Evolutionary conservation across 225 moss, liverwort and hornwort genomes (phyloP).

Genomic region (Bryum argenteum): DNA sequence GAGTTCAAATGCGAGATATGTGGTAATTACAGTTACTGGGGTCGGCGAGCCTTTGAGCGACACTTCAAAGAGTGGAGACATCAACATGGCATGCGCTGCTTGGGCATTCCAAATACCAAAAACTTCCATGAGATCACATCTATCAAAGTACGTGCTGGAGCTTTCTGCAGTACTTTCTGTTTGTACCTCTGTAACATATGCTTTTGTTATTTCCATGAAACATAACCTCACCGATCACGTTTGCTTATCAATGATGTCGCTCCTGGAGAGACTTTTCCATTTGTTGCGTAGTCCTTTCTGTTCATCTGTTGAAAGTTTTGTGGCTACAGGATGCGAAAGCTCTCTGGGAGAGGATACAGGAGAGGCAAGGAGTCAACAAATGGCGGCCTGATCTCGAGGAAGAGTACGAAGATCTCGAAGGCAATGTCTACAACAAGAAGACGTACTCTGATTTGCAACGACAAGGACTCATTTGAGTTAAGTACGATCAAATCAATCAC

Average conservation of each 20-base stretch:
- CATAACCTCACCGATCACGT: background rate
- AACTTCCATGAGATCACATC: slow-evolving; percentile 91
- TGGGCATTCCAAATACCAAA: slow-evolving; percentile 87
- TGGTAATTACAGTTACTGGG: slow-evolving; percentile 89
- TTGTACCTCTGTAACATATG: slow-evolving; percentile 6
- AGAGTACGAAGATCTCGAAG: slow-evolving; percentile 84
- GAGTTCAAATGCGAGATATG: slow-evolving; percentile 98
- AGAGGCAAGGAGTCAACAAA: slow-evolving; percentile 87
- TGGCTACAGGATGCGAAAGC: slow-evolving; percentile 73
- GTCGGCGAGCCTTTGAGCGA: slow-evolving; percentile 88
- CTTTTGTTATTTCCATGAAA: slow-evolving; percentile 1
- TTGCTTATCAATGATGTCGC: too few relatives aligned
- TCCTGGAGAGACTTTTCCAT: background rate
- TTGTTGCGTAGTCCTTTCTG: slow-evolving; percentile 16
- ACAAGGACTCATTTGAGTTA: slow-evolving; percentile 74
- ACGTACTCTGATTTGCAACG: slow-evolving; percentile 79
- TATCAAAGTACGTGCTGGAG: slow-evolving; percentile 58
- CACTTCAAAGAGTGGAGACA: slow-evolving; percentile 97
- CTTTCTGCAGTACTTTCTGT: slow-evolving; percentile 19
- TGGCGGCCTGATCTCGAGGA: slow-evolving; percentile 97
- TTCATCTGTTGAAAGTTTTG: slow-evolving; percentile 21
- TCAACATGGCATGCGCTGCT: slow-evolving; percentile 91
- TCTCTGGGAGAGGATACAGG: slow-evolving; percentile 86
- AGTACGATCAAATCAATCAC: slow-evolving; percentile 7
- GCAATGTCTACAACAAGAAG: slow-evolving; percentile 89